A percentile compares a stretch with the other conserved stretches of the same genome.
phyloP scores from a whole-genome alignment of 1,284 basidiomycete genomes.

The Rhodotorula sp. region DNA sequence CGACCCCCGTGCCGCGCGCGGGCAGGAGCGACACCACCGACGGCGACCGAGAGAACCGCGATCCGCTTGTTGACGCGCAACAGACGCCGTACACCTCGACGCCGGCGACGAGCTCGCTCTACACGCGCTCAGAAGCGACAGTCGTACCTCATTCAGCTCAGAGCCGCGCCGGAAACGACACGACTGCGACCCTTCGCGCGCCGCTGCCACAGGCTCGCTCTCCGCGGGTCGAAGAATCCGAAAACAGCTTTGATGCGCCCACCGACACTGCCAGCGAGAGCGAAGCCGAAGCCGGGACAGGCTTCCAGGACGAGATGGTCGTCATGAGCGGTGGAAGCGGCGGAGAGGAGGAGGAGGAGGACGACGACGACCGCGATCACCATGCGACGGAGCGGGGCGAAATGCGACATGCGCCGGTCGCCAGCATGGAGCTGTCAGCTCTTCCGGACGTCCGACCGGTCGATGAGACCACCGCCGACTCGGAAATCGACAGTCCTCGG shows the following conservation, averaged over 20 bases:
- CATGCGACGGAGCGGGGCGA: not conserved
- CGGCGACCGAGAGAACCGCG: constrained; percentile 5
- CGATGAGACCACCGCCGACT: not conserved
- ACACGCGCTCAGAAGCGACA: constrained; percentile 7
- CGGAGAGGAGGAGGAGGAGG: constrained; percentile 7
- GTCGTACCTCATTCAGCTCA: constrained; percentile 7
- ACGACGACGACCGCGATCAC: not conserved
- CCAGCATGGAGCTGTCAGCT: constrained; percentile 7
- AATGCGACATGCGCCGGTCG: not conserved
- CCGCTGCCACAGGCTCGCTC: constrained; percentile 5
- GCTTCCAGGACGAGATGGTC: constrained; percentile 31
- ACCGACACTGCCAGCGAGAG: constrained; percentile 11
- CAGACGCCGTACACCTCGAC: constrained; percentile 32
- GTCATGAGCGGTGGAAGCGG: constrained; percentile 29
- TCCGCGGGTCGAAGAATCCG: not conserved
- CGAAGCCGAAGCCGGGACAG: constrained; percentile 13
- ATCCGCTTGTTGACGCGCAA: not conserved
- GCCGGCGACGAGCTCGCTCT: constrained; percentile 15
- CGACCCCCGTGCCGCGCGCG: not conserved
- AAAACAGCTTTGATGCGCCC: not conserved
- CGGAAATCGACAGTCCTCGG: not conserved
- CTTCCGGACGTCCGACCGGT: constrained; percentile 4
- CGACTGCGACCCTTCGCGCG: constrained; percentile 15
- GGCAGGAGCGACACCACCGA: not conserved
- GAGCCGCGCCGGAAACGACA: constrained; percentile 11